These are phyloP conservation scores for Sclerotinia subarctica DNA, from an alignment of 2,329 filamentous ascomycete genomes.

Conservation along the genomic window DNA sequence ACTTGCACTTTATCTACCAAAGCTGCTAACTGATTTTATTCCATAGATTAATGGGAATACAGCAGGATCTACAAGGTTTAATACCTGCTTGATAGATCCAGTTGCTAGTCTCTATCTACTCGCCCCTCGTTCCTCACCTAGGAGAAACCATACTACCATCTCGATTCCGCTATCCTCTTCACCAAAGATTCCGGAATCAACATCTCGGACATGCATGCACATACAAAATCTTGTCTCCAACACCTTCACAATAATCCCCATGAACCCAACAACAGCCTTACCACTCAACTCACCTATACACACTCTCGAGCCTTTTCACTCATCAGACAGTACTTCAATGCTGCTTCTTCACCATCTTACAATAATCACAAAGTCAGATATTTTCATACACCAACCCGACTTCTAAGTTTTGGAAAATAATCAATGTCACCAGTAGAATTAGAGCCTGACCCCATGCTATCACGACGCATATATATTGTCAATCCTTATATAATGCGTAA, in stretches of 20 bases:
- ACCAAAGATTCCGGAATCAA: not conserved
- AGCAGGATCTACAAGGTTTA: not conserved
- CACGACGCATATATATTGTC: not conserved
- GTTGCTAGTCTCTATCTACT: not conserved
- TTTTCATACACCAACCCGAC: not conserved
- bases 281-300: not conserved
- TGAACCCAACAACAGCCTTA: not conserved
- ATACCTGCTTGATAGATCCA: not conserved
- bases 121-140: not conserved
- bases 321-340: not conserved
- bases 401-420: not conserved
- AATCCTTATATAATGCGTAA: not conserved
- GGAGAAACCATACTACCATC: not conserved
- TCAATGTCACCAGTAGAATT: not conserved
- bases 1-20: not conserved
- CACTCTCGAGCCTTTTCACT: not conserved
- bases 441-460: not conserved
- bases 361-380: not conserved
- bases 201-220: not conserved
- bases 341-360: not conserved
- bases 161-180: not conserved
- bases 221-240: not conserved
- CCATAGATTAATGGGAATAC: not conserved
- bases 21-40: not conserved
- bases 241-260: not conserved